Base-by-base conservation (phyloP, 257 asterid species). In the Nicotiana undulata region DNA sequence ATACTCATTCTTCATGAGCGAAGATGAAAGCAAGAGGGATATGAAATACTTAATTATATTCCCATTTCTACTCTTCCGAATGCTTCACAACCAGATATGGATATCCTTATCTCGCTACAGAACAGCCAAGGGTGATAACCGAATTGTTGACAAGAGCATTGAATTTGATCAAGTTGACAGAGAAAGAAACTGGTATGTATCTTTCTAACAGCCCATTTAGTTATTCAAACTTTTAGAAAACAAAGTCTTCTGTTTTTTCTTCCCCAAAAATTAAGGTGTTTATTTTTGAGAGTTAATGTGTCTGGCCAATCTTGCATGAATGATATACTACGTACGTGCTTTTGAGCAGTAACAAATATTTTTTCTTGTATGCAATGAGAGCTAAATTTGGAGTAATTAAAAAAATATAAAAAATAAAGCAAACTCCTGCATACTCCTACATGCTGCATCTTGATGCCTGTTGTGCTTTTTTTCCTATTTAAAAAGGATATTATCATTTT, bases 111-210 rank as follows among this genome's bases (percentile, higher is more conserved):
- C 97, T 6, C 94, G 98, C 12, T 78, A 90, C 40, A 84, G 89
- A 28, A 93, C 97, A 0, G 98, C 98, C 18, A 93, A 86, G 63
- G 98, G 98, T 15, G 75, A 63, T 10, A 89, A 84, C 68, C 55
- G 98, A 49, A 94, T 94, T 3, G 93, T 94, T 34, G 98, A 94
- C 51, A 91, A 88, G 88, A 81, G 67, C 85, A 94, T 94, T 29
- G 98, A 94, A 13, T 94, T 94, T 58, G 98, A 94, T 7, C 98
- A 94, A 79, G 93, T 94, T 58, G 98, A 93, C 32, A 58, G 98
- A 34, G 98, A 94, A 85, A 83, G 91, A 55, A 94, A 90, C 77
- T 94, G 98, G 98, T 94, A 55, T 6, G 6, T 32, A 46, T 9
- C 28, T 53, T 6, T 20, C 44, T 34, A 37, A 1, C 18, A n/a